Evolutionary conservation across 2,329 filamentous ascomycete genomes (phyloP).

Genomic region (Herpotrichia juniperi): DNA sequence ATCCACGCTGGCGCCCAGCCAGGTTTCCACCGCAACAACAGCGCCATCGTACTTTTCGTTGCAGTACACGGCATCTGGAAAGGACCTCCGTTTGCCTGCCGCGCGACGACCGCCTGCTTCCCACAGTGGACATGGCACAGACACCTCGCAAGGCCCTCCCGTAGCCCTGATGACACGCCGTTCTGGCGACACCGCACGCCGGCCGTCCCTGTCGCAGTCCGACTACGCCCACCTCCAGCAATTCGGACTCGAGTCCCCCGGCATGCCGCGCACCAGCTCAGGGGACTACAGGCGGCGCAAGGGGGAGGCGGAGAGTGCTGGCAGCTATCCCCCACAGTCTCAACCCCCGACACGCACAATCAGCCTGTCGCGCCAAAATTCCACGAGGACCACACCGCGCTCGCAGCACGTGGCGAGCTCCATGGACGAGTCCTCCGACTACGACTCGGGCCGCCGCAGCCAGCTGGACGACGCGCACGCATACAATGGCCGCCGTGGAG

Average conservation of each 20-base stretch:
- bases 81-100: slow-evolving; percentile 37
- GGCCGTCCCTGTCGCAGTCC: slow-evolving; percentile 28
- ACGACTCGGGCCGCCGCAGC: slow-evolving; percentile 35
- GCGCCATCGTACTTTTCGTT: slow-evolving; percentile 42
- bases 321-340: slow-evolving; percentile 20
- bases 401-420: slow-evolving; percentile 37
- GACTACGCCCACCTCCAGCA: slow-evolving; percentile 37
- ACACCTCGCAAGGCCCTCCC: slow-evolving; percentile 57
- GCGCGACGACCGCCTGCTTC: slow-evolving; percentile 53
- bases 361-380: slow-evolving; percentile 24
- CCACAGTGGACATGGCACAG: slow-evolving; percentile 57
- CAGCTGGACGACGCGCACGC: slow-evolving; percentile 24
- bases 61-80: slow-evolving; percentile 31
- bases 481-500: slow-evolving; percentile 22
- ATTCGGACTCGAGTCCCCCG: slow-evolving; percentile 31
- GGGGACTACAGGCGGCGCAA: slow-evolving; percentile 19
- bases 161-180: slow-evolving; percentile 57
- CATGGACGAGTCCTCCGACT: slow-evolving; percentile 36
- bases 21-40: slow-evolving; percentile 22
- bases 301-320: slow-evolving; percentile 19
- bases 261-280: slow-evolving; percentile 13
- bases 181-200: slow-evolving; percentile 39
- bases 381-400: slow-evolving; percentile 23
- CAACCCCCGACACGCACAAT: slow-evolving; percentile 19
- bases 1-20: slow-evolving; percentile 21